Evolutionary conservation across 2,329 filamentous ascomycete genomes (phyloP).

Genomic region (Arthroderma sp.): DNA sequence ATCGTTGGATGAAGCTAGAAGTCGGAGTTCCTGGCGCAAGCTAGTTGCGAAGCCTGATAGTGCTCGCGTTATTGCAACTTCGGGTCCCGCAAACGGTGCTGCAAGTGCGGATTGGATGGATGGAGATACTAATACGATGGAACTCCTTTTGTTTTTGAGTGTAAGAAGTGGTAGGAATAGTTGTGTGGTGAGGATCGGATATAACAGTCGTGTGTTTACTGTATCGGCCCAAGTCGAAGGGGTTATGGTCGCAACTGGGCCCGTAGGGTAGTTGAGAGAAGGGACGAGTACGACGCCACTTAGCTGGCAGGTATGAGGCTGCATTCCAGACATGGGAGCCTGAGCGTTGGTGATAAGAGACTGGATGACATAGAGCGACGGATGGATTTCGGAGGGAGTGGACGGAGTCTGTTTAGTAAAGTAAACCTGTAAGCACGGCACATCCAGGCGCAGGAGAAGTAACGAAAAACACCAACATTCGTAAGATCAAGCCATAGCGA

Average conservation of each 20-base stretch:
- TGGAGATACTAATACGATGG: conserved; percentile 32
- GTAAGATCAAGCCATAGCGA: conserved; percentile 72
- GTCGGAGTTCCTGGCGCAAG: conserved; percentile 63
- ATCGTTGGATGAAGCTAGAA: conserved; percentile 38
- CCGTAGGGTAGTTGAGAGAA: conserved; percentile 61
- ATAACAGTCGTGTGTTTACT: conserved; percentile 81
- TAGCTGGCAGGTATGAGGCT: conserved; percentile 61
- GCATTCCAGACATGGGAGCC: conserved; percentile 60
- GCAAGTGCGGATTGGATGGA: conserved; percentile 33
- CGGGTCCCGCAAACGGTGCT: conserved; percentile 47
- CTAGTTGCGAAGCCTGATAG: conserved; percentile 77
- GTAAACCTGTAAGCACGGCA: background rate
- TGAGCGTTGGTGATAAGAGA: conserved; percentile 60
- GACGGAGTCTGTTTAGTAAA: conserved; percentile 41
- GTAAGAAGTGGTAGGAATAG: conserved; percentile 70
- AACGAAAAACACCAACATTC: conserved; percentile 16
- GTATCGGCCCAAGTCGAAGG: conserved; percentile 77
- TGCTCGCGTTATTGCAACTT: conserved; percentile 73
- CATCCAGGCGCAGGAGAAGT: background rate
- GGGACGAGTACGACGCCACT: conserved; percentile 75
- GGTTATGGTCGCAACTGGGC: conserved; percentile 72
- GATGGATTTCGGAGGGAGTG: conserved; percentile 41
- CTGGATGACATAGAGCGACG: conserved; percentile 60
- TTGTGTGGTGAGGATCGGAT: conserved; percentile 78
- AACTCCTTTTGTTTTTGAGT: conserved; percentile 41